These are phyloP conservation scores for Periconia macrospinosa DNA, from an alignment of 2,329 filamentous ascomycete genomes.

Conservation along the genomic window DNA sequence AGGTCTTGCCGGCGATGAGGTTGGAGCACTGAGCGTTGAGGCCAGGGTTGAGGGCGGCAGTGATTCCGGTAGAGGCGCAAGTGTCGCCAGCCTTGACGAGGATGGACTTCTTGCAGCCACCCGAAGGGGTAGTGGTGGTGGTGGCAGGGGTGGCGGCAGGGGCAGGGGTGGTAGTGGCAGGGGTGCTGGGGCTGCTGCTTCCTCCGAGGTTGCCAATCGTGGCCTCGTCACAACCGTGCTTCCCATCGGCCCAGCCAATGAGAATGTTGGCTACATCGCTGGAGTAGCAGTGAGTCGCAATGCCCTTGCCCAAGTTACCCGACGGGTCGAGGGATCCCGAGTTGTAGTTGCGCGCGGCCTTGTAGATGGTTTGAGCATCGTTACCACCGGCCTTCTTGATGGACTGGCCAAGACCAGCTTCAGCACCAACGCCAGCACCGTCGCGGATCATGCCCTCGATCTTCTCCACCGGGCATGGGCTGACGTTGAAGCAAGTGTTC, in stretches of 20 bases:
- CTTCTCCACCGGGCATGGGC: constrained; percentile 43
- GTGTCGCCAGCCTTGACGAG: constrained; percentile 32
- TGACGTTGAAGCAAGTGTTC: constrained; percentile 37
- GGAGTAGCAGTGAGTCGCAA: constrained; percentile 54
- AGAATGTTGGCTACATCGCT: constrained; percentile 56
- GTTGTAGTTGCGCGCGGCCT: constrained; percentile 55
- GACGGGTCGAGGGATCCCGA: constrained; percentile 45
- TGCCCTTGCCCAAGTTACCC: constrained; percentile 45
- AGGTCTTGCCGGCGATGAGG: constrained; percentile 40
- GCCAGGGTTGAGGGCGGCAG: constrained; percentile 32
- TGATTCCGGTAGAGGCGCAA: constrained; percentile 35
- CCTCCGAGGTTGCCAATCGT: constrained; percentile 15
- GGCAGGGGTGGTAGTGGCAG: background rate
- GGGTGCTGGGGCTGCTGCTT: constrained; percentile 3
- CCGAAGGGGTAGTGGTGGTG: constrained; percentile 8
- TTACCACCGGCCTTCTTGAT: constrained; percentile 28
- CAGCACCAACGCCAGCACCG: constrained; percentile 47
- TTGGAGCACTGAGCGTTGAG: constrained; percentile 38
- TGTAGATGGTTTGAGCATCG: constrained; percentile 48
- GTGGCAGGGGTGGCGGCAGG: background rate
- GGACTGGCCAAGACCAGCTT: constrained; percentile 48
- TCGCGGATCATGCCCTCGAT: constrained; percentile 49
- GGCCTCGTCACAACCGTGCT: constrained; percentile 17
- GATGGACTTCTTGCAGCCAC: constrained; percentile 38
- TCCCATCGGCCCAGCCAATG: constrained; percentile 41